A percentile compares a stretch with the other conserved stretches of the same genome.
These are phyloP conservation scores for Hymenoscyphus repandus DNA, from an alignment of 2,329 filamentous ascomycete genomes.

Conservation along the genomic window DNA sequence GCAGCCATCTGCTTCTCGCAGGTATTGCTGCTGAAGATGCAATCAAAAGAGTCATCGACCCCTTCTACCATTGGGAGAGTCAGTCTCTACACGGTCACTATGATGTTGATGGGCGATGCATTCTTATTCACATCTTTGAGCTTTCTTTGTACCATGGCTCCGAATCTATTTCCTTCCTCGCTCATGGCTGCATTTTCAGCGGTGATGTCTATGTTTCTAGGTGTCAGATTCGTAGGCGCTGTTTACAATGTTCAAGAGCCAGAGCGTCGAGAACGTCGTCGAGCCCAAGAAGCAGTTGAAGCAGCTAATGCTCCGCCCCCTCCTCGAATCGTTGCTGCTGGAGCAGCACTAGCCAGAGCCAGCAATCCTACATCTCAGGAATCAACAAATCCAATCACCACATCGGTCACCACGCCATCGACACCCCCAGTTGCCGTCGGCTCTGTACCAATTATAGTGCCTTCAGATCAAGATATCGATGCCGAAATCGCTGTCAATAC, in stretches of 20 bases:
- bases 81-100: slow-evolving; percentile 57
- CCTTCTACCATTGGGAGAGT: slow-evolving; percentile 62
- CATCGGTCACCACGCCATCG: not conserved
- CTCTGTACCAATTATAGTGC: slow-evolving; percentile 48
- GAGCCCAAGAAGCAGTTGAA: slow-evolving; percentile 23
- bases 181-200: slow-evolving; percentile 47
- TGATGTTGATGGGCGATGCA: slow-evolving; percentile 60
- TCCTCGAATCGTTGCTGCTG: slow-evolving; percentile 23
- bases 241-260: slow-evolving; percentile 58
- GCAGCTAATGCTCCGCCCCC: slow-evolving; percentile 24
- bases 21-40: slow-evolving; percentile 54
- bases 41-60: slow-evolving; percentile 62
- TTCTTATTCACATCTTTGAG: slow-evolving; percentile 51
- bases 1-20: slow-evolving; percentile 55
- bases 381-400: not conserved
- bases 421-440: slow-evolving; percentile 7
- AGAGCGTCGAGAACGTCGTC: slow-evolving; percentile 39
- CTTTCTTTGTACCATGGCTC: slow-evolving; percentile 49
- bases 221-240: slow-evolving; percentile 52
- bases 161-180: slow-evolving; percentile 52
- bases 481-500: slow-evolving; percentile 49
- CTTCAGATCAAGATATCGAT: slow-evolving; percentile 59
- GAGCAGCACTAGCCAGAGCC: slow-evolving; percentile 18
- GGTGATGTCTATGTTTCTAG: slow-evolving; percentile 53
- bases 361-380: slow-evolving; percentile 16